These are phyloP conservation scores for Funneliformis geosporum DNA, from an alignment of 192 early-diverging fungal species.

Conservation along the genomic window DNA sequence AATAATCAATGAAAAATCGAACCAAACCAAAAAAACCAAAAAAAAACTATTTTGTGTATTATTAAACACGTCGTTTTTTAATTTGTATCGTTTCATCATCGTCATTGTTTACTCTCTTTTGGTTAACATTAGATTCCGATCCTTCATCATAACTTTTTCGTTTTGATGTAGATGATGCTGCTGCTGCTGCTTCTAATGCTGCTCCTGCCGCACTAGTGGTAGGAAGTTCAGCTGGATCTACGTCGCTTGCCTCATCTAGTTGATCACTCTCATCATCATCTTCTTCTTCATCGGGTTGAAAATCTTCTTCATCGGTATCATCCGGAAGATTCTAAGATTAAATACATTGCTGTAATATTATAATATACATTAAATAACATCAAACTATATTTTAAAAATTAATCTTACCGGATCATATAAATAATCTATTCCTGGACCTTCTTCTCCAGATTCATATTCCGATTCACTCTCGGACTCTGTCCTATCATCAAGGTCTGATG, in stretches of 20 bases:
- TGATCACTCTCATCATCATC: background rate
- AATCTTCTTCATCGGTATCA: background rate
- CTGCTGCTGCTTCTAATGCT: background rate
- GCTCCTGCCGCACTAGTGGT: background rate
- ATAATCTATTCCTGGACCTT: background rate
- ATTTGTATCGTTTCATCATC: background rate
- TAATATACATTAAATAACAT: background rate
- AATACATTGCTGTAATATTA: background rate
- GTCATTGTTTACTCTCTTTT: background rate
- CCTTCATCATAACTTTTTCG: background rate
- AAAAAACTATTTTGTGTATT: background rate
- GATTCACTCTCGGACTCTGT: background rate
- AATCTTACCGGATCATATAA: background rate
- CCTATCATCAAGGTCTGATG: background rate
- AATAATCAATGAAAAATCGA: background rate
- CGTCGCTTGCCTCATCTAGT: background rate
- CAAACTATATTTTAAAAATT: background rate
- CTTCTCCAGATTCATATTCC: constrained; percentile 6
- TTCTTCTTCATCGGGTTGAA: background rate
- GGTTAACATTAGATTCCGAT: background rate
- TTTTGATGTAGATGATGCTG: background rate
- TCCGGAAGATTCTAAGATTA: background rate
- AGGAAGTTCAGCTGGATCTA: background rate
- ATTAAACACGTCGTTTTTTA: background rate
- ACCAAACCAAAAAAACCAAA: no score